Evolutionary conservation across 2,329 filamentous ascomycete genomes (phyloP).

Genomic region (Colletotrichum sp.): DNA sequence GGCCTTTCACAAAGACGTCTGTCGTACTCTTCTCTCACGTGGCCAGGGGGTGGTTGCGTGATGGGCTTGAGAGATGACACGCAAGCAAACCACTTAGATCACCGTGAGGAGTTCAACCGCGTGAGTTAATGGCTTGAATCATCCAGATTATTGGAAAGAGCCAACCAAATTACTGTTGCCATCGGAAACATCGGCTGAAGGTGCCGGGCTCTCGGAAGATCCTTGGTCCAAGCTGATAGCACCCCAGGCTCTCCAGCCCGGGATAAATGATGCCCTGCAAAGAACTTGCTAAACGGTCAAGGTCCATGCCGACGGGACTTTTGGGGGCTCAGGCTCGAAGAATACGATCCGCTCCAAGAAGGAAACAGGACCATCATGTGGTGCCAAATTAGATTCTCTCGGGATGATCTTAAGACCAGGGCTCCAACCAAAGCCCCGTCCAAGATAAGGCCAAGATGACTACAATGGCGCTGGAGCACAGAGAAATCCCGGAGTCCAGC

Average conservation of each 20-base stretch:
- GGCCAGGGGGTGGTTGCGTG: background rate
- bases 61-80: background rate
- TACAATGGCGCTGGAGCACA: background rate
- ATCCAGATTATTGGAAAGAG: too few species aligned
- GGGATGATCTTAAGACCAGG: too few species aligned
- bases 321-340: too few species aligned
- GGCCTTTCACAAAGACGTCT: background rate
- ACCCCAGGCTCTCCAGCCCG: background rate
- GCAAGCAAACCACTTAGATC: background rate
- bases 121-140: too few species aligned
- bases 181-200: background rate
- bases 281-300: background rate
- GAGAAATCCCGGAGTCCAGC: fast-evolving
- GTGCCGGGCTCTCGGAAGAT: fast-evolving
- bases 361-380: too few species aligned
- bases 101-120: too few species aligned
- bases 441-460: background rate
- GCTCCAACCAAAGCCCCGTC: too few species aligned
- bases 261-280: background rate
- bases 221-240: background rate
- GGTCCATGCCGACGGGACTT: background rate
- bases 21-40: background rate
- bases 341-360: too few species aligned
- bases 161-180: too few species aligned
- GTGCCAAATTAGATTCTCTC: too few species aligned